Evolutionary conservation across 2,329 filamentous ascomycete species (phyloP).

Genomic region (Leptographium wingfieldii): DNA sequence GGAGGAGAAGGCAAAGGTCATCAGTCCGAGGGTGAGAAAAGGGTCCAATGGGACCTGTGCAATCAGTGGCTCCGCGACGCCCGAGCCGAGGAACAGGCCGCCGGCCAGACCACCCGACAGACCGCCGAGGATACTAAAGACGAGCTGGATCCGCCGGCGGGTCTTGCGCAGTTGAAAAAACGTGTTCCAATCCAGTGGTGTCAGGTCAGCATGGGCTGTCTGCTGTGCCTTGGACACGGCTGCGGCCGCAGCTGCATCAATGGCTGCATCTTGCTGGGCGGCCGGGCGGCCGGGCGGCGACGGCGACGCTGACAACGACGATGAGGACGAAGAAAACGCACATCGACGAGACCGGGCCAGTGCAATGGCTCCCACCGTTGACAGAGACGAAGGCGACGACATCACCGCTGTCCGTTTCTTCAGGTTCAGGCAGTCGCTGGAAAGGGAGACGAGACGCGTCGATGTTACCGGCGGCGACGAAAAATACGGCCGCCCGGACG

Average conservation of each 20-base stretch:
- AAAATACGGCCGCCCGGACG: too few species aligned
- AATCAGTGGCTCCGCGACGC: slow-evolving; percentile 60
- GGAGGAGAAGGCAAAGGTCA: slow-evolving; percentile 64
- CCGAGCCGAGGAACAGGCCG: slow-evolving; percentile 53
- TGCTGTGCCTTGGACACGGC: slow-evolving; percentile 5
- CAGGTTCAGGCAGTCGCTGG: neutral
- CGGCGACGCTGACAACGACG: neutral
- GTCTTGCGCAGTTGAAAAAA: slow-evolving; percentile 86
- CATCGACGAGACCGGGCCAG: neutral
- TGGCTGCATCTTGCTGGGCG: slow-evolving; percentile 10
- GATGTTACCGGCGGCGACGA: neutral
- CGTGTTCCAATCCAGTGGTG: slow-evolving; percentile 69
- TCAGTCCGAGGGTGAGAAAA: slow-evolving; percentile 69
- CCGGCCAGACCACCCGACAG: slow-evolving; percentile 48
- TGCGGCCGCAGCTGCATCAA: slow-evolving; percentile 11
- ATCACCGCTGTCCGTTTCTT: neutral
- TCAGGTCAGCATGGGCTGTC: slow-evolving; percentile 15
- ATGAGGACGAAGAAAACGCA: neutral
- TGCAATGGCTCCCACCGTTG: neutral
- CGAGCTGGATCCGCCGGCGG: slow-evolving; percentile 71
- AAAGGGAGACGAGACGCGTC: neutral
- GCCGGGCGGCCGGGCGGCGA: neutral
- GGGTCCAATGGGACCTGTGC: slow-evolving; percentile 73
- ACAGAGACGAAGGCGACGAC: neutral
- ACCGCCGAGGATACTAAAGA: slow-evolving; percentile 58